Base-by-base conservation (phyloP, 495 filamentous ascomycete genomes). In the Penicillium arizonense region DNA sequence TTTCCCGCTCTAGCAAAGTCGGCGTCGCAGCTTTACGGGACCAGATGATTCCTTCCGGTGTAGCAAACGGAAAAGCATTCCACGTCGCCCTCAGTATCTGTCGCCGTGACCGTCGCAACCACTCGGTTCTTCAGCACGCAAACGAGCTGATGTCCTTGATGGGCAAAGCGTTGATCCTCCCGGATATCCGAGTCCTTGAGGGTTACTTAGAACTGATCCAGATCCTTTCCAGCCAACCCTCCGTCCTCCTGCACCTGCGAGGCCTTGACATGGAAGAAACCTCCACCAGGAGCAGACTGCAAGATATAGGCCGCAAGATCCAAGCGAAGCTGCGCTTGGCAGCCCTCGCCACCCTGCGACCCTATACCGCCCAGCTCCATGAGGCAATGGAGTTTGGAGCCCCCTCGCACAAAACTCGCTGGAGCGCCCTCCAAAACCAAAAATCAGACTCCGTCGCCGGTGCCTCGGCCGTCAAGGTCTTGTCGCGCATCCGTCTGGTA, bases 11-110 rank as follows among this genome's bases (percentile, higher is more conserved):
- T 38, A 87, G 83, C 56, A 73, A 64, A 4, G 66, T 77, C 43
- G 69, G 81, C 1, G 74, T 83, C 35, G 65, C 76, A 1, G 52
- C 85, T 4, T 55, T 96, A n/a, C 62, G 68, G 6, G 62, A 79
- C n/a, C 65, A 76, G 44, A 62, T 77, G 49, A 20, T 67, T 6
- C 74, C 78, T 6, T 44, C 51, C 3, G 57, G 68, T 5, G 33
- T 72, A 24, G 47, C 78, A 16, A 67, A 65, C 14, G 55, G 66
- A 4, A 80, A 81, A 41, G 82, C 81, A 14, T 89, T 93, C 70
- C 82, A 83, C 43, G 81, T 90, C 34, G 90, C 85, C 26, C 79
- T 96, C 63, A 76, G 72, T 35, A 71, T 76, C 37, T 96, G 90
- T 63, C 71, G 75, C 16, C 76, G 86, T 36, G 89, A 96, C 71